phyloP scores from a whole-genome alignment of 345 rosid species.

The Acer saccharum region DNA sequence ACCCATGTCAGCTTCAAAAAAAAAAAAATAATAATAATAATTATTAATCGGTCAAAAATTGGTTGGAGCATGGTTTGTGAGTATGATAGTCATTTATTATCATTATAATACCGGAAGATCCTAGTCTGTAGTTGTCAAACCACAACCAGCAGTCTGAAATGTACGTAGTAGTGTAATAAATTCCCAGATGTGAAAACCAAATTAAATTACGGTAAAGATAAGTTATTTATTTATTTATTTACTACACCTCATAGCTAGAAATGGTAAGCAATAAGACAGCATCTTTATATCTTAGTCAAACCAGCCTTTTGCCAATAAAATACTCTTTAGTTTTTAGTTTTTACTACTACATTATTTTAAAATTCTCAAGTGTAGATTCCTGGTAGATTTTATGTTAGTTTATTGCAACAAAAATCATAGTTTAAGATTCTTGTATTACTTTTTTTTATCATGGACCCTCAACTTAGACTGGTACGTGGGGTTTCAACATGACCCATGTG shows the following conservation, averaged over 20 bases:
- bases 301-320: neutral
- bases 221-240: too few species aligned
- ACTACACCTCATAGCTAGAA: neutral
- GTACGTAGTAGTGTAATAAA: too few species aligned
- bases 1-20: too few species aligned
- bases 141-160: neutral
- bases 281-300: slow-evolving; percentile 17
- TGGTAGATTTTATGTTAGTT: neutral
- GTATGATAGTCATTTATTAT: too few species aligned
- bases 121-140: too few species aligned
- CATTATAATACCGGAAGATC: too few species aligned
- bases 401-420: neutral
- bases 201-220: too few species aligned
- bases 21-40: too few species aligned
- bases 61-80: neutral
- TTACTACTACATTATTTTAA: neutral
- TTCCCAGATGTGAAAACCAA: neutral
- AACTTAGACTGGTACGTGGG: slow-evolving; percentile 3
- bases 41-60: neutral
- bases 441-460: slow-evolving; percentile 27
- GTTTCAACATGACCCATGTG: slow-evolving; percentile 32
- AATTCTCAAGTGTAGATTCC: slow-evolving; percentile 1
- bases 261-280: neutral
- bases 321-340: too few species aligned
- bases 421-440: neutral